These are phyloP conservation scores for Thelonectria olida DNA, from an alignment of 2,329 filamentous ascomycete species.

Conservation along the genomic window DNA sequence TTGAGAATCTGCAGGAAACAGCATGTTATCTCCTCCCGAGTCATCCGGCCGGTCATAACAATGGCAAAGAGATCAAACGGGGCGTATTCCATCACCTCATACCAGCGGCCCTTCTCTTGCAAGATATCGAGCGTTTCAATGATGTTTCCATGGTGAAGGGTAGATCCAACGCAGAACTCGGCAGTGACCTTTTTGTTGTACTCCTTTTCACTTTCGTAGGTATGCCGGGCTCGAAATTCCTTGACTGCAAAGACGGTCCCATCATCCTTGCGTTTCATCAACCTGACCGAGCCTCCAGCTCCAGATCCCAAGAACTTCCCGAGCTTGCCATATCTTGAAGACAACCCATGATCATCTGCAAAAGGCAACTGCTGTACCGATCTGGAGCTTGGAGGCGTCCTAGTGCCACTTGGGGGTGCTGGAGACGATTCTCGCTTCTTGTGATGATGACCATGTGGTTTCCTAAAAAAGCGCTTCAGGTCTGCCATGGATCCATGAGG, in stretches of 20 bases:
- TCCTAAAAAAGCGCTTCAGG: constrained; percentile 95
- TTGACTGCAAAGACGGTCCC: constrained; percentile 96
- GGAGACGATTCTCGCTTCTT: constrained; percentile 75
- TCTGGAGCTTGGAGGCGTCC: constrained; percentile 57
- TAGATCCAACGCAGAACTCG: constrained; percentile 97
- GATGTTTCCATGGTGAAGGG: constrained; percentile 95
- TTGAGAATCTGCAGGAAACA: constrained; percentile 94
- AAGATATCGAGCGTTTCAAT: constrained; percentile 98
- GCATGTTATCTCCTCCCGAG: constrained; percentile 87
- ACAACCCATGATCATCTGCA: constrained; percentile 89
- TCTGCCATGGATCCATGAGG: constrained; percentile 87
- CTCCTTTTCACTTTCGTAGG: constrained; percentile 92
- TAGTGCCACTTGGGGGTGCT: constrained; percentile 61
- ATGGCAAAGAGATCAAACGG: constrained; percentile 96
- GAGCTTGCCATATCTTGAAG: constrained; percentile 94
- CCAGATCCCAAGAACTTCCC: constrained; percentile 93
- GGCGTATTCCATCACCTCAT: constrained; percentile 98
- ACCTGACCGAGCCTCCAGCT: constrained; percentile 89
- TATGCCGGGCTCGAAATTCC: constrained; percentile 91
- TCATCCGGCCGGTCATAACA: constrained; percentile 99
- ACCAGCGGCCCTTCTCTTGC: constrained; percentile 93
- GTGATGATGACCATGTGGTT: constrained; percentile 76
- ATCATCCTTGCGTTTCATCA: constrained; percentile 94
- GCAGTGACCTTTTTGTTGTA: constrained; percentile 98
- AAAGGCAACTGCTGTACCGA: constrained; percentile 79